Conservation (phyloP, 164 flowering plant species). For the Liriodendron chinense region DNA sequence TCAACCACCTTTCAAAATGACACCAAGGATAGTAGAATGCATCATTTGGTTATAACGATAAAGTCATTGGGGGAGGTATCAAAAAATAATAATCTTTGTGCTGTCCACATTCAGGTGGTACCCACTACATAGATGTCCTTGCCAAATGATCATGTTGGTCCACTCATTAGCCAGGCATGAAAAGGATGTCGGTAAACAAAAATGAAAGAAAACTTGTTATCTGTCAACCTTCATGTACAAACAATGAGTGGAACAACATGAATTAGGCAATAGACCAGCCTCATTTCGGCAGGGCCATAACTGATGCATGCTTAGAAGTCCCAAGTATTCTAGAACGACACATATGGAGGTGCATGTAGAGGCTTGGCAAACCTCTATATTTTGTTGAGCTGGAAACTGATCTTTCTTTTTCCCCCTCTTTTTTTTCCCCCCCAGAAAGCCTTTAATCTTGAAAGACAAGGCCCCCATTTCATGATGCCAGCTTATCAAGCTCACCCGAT, state of each 20-base stretch:
- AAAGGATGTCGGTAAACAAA: no score
- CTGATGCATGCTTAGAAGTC: not conserved
- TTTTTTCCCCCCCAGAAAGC: slow-evolving; percentile 28
- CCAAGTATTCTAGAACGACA: not conserved
- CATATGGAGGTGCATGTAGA: no score
- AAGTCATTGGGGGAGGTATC: no score
- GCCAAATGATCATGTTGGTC: not conserved
- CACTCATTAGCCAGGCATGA: not conserved
- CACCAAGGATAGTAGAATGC: not conserved
- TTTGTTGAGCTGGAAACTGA: no score
- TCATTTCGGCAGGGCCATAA: not conserved
- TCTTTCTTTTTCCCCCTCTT: not conserved
- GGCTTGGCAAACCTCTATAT: not conserved
- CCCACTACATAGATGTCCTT: not conserved
- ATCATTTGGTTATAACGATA: not conserved
- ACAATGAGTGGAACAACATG: not conserved
- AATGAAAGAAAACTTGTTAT: not conserved
- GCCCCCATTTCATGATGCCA: slow-evolving; percentile 27
- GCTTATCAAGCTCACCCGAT: slow-evolving; percentile 33
- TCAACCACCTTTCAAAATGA: not conserved
- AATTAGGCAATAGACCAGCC: not conserved
- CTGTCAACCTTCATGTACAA: not conserved
- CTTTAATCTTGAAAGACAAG: slow-evolving; percentile 35
- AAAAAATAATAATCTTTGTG: no score
- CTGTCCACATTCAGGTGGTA: no score